Percentiles rank a stretch among this genome's conserved stretches.
Evolutionary conservation across 768 basidiomycete species (phyloP).

Genomic region (Gautieria morchelliformis): DNA sequence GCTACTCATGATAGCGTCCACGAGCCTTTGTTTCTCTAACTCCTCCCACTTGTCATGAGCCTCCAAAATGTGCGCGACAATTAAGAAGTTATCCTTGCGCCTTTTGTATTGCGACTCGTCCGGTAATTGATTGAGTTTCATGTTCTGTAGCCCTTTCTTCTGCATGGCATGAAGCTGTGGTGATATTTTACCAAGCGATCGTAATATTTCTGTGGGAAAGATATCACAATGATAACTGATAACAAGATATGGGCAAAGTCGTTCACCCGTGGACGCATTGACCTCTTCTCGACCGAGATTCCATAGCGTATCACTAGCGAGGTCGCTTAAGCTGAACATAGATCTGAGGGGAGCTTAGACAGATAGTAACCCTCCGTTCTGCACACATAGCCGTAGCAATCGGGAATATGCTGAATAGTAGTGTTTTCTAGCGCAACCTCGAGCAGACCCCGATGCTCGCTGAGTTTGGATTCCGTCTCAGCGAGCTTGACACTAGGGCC

Average conservation of each 20-base stretch:
- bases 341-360: background rate
- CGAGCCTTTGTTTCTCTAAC: background rate
- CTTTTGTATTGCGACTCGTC: background rate
- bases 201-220: background rate
- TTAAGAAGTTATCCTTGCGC: background rate
- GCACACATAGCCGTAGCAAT: constrained; percentile 9
- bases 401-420: constrained; percentile 14
- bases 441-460: background rate
- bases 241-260: background rate
- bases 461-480: background rate
- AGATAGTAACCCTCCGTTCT: background rate
- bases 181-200: background rate
- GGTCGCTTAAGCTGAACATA: background rate
- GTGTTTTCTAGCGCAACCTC: background rate
- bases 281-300: background rate
- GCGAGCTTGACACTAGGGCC: background rate
- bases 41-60: background rate
- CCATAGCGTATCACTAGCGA: background rate
- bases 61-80: background rate
- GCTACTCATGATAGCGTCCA: background rate
- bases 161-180: background rate
- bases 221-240: background rate
- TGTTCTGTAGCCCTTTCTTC: background rate
- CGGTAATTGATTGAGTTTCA: background rate
- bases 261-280: background rate